These are phyloP conservation scores for Choricystis sp. DNA, from an alignment of 139 green algal genomes.

Conservation along the genomic window DNA sequence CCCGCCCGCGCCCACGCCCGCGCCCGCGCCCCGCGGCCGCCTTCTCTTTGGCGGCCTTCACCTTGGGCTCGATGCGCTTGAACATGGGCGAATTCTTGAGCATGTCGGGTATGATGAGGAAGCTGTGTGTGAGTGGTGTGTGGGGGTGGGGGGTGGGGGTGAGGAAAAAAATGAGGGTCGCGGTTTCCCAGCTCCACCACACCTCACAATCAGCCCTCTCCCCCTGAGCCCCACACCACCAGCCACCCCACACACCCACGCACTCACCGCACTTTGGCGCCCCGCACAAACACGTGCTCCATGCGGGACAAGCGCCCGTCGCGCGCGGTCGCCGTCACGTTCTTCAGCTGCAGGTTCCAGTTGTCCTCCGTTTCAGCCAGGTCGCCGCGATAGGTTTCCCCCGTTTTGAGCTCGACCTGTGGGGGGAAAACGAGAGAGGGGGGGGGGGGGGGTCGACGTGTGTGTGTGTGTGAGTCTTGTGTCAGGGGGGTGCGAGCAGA, in stretches of 20 bases:
- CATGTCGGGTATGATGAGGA: slow-evolving; percentile 97
- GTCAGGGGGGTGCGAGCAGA: neutral
- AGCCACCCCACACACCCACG: too few species aligned
- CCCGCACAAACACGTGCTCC: slow-evolving; percentile 80
- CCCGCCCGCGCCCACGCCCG: too few species aligned
- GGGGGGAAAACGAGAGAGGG: slow-evolving; percentile 1
- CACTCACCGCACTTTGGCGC: slow-evolving; percentile 61
- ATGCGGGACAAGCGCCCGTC: slow-evolving; percentile 60
- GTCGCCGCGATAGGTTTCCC: slow-evolving; percentile 87
- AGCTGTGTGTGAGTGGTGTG: too few species aligned
- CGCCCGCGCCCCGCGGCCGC: slow-evolving; percentile 1
- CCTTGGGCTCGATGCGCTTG: slow-evolving; percentile 93
- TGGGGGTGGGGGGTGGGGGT: too few species aligned
- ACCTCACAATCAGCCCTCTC: too few species aligned
- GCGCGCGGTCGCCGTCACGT: slow-evolving; percentile 70
- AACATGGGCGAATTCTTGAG: slow-evolving; percentile 99
- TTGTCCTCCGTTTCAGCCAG: slow-evolving; percentile 93
- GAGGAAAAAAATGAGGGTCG: too few species aligned
- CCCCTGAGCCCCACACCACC: too few species aligned
- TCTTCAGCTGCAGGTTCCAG: slow-evolving; percentile 94
- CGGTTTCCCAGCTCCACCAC: too few species aligned
- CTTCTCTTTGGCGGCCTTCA: slow-evolving; percentile 32
- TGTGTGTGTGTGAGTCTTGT: neutral
- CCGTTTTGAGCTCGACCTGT: slow-evolving; percentile 88
- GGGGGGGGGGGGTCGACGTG: neutral